Evolutionary conservation across 1,284 basidiomycete genomes (phyloP), one percentile per base, ranked within the genome.

Genomic region (Boletus holoroseus): DNA sequence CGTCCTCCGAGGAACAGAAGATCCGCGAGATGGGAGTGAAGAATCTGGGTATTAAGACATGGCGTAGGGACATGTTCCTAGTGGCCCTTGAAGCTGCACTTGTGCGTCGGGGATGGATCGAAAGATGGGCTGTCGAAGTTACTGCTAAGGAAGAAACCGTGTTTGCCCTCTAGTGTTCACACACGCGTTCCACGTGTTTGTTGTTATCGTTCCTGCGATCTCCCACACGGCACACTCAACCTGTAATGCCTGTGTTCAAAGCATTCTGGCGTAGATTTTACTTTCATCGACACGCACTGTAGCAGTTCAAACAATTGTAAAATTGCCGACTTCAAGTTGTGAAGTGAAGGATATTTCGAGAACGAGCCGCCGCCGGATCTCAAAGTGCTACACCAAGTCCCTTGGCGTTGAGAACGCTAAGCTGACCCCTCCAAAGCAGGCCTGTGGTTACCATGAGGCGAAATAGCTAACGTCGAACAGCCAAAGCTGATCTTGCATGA

Each of bases 21-120:
- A 50, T 55, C 4, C 60, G 67, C 31, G 46, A 56, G 16, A 37
- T 57, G 26, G 70, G 68, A 52, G 68, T 76, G 30, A 57, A 59
- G 13, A 57, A 56, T 30, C 63, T 65, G 48, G 75, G 75, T 20
- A 53, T 72, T 18, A 56, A 60, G 26, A 70, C 59, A 32, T 81
- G 78, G 78, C 68, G 77, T 48, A 73, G 74, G 57, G 70, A 76
- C 55, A 66, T 74, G 53, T 66, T 82, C 15, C 63, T 74, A 54
- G 50, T 76, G 18, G 68, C 68, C 22, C 80, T 82, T 71, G 81
- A 83, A 60, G 76, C 74, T 8, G 77, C 72, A 1, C 66, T 82
- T 34, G 60, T 82, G 16, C 63, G 63, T 40, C 69, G 67, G 6
- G 66, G 68, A 15, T 54, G 68, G 55, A 44, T 75, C 43, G 67